Evolutionary conservation across 805 yeast genomes (phyloP).

Genomic region (Saccharomycopsis lassenensis): DNA sequence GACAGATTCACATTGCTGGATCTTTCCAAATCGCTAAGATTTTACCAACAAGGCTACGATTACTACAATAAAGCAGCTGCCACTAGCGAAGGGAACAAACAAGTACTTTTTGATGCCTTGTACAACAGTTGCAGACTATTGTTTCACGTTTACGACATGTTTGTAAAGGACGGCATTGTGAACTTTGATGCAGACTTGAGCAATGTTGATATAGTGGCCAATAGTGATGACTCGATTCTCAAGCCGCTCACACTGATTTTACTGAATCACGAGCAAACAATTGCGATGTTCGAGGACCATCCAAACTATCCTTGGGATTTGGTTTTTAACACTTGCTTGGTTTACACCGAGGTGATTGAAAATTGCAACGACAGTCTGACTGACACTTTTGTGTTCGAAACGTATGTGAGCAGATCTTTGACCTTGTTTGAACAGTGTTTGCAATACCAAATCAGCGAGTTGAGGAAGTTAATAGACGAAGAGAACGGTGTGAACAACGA

Average conservation of each 20-base stretch:
- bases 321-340: slow-evolving; percentile 16
- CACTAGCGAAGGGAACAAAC: slow-evolving; percentile 5
- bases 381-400: slow-evolving; percentile 1
- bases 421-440: slow-evolving; percentile 9
- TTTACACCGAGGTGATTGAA: slow-evolving; percentile 17
- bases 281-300: not conserved
- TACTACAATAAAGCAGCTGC: slow-evolving; percentile 30
- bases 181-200: slow-evolving; percentile 24
- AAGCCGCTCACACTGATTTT: slow-evolving; percentile 8
- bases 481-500: not conserved
- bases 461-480: slow-evolving; percentile 8
- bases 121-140: slow-evolving; percentile 52
- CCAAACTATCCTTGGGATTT: slow-evolving; percentile 16
- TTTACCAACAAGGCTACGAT: slow-evolving; percentile 47
- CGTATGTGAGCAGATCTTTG: slow-evolving; percentile 5
- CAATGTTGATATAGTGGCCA: slow-evolving; percentile 22
- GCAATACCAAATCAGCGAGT: slow-evolving; percentile 15
- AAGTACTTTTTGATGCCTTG: slow-evolving; percentile 32
- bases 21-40: slow-evolving; percentile 49
- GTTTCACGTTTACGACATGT: slow-evolving; percentile 46
- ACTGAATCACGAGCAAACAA: slow-evolving; percentile 9
- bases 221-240: slow-evolving; percentile 9
- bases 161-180: slow-evolving; percentile 37
- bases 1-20: slow-evolving; percentile 66
- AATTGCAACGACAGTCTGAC: slow-evolving; percentile 8